Conservation (phyloP, 1,284 basidiomycete species). For the Phellopilus nigrolimitatus region DNA sequence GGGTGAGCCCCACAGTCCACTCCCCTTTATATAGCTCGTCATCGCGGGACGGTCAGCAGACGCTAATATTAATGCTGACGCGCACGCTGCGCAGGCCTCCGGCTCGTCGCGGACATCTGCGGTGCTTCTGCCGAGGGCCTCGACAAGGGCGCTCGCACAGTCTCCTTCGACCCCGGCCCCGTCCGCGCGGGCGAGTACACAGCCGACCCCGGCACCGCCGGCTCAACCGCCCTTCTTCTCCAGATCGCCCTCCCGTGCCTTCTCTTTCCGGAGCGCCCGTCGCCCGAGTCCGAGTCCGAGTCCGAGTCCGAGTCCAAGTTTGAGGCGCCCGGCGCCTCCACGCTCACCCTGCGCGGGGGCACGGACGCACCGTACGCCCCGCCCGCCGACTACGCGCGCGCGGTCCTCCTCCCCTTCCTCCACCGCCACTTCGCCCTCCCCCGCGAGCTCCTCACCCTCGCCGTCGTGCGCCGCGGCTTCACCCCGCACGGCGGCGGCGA, state of each 20-base stretch:
- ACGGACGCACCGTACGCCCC: constrained; percentile 66
- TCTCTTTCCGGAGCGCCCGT: constrained; percentile 38
- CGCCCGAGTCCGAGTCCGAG: background rate
- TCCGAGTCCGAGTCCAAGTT: background rate
- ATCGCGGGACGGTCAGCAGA: background rate
- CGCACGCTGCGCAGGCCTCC: constrained; percentile 41
- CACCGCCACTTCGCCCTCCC: constrained; percentile 47
- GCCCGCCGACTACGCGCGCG: constrained; percentile 62
- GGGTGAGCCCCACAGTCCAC: constrained; percentile 35
- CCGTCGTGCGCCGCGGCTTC: constrained; percentile 55
- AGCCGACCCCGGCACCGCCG: constrained; percentile 64
- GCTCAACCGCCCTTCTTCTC: constrained; percentile 61
- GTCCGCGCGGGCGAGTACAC: constrained; percentile 40
- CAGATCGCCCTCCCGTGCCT: constrained; percentile 68
- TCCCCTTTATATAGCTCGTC: background rate
- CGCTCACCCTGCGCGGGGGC: constrained; percentile 55
- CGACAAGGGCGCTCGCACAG: constrained; percentile 40
- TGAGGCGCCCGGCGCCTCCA: constrained; percentile 29
- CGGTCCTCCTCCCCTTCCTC: constrained; percentile 63
- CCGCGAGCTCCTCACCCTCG: constrained; percentile 31
- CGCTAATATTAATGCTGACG: background rate
- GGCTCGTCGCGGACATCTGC: constrained; percentile 55
- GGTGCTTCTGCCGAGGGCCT: constrained; percentile 48
- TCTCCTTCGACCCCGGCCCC: constrained; percentile 50
- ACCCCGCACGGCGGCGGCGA: constrained; percentile 66